Evolutionary conservation across 306 rosid genomes (phyloP).

Genomic region (Cucurbita maxima): DNA sequence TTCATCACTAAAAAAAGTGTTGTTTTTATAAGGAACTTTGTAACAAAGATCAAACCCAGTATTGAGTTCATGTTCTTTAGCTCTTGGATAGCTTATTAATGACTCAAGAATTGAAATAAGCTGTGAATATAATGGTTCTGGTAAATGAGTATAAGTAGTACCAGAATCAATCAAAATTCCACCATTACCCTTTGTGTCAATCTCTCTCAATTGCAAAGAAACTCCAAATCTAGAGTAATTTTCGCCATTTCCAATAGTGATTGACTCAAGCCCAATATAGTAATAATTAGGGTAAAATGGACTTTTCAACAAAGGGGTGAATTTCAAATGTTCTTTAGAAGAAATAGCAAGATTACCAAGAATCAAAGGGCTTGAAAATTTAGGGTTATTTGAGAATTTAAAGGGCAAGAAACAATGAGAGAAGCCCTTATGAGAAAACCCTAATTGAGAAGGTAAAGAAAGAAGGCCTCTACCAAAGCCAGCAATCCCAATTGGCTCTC

Average conservation of each 20-base stretch:
- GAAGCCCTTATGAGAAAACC: conserved; percentile 30
- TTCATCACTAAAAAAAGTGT: neutral
- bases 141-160: conserved; percentile 42
- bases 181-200: conserved; percentile 39
- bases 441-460: conserved; percentile 39
- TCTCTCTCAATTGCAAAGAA: conserved; percentile 23
- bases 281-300: conserved; percentile 31
- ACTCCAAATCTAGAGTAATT: neutral
- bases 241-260: conserved; percentile 14
- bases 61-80: conserved; percentile 20
- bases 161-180: conserved; percentile 42
- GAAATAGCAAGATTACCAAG: conserved; percentile 27
- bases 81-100: conserved; percentile 25
- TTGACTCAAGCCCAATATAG: conserved; percentile 32
- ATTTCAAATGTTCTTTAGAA: conserved; percentile 20
- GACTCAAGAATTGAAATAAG: conserved; percentile 23
- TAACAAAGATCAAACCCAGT: conserved; percentile 40
- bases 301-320: conserved; percentile 38
- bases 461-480: conserved; percentile 42
- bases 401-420: conserved; percentile 42
- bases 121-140: conserved; percentile 36
- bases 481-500: conserved; percentile 41
- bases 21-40: conserved; percentile 15
- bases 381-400: conserved; percentile 44
- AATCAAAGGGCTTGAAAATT: conserved; percentile 34